Conservation (phyloP, 2,329 filamentous ascomycete genomes). For the Pestalotiopsis sp. region DNA sequence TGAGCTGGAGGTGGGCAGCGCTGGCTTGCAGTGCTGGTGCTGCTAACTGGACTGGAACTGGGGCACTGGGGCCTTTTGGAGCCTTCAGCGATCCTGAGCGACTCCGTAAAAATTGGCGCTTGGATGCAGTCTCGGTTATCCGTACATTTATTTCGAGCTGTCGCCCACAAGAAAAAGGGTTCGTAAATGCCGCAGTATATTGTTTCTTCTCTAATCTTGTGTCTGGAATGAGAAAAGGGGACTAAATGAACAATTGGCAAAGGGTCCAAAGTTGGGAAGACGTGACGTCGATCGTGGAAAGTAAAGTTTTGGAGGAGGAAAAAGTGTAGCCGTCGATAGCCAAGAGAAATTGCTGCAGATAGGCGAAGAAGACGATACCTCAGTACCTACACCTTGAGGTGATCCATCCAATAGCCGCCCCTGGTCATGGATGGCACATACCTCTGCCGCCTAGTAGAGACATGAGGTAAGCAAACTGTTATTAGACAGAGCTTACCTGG, state of each 20-base stretch:
- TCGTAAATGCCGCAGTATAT: conserved; percentile 4
- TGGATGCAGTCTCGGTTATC: conserved; percentile 7
- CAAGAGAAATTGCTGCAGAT: conserved; percentile 6
- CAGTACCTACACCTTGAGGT: neutral
- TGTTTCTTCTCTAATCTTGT: neutral
- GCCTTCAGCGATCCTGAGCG: neutral
- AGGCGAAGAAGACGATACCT: neutral
- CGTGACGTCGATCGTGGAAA: neutral
- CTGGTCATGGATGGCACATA: neutral
- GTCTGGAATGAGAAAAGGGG: neutral
- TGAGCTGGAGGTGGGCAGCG: neutral
- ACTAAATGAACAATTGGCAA: neutral
- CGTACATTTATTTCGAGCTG: neutral
- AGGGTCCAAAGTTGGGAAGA: neutral
- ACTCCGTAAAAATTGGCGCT: conserved; percentile 5
- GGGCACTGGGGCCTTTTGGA: neutral
- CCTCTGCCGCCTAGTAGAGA: neutral
- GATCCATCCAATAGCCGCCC: neutral
- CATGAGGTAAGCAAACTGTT: neutral
- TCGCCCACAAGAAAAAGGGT: neutral
- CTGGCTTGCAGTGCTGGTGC: neutral
- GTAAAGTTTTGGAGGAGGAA: neutral
- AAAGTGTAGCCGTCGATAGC: neutral
- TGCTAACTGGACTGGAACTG: neutral
- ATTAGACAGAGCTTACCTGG: neutral